Percentiles rank a stretch among this genome's conserved stretches.
Conservation (phyloP, 139 green algal genomes). For the Mychonastes homosphaera region DNA sequence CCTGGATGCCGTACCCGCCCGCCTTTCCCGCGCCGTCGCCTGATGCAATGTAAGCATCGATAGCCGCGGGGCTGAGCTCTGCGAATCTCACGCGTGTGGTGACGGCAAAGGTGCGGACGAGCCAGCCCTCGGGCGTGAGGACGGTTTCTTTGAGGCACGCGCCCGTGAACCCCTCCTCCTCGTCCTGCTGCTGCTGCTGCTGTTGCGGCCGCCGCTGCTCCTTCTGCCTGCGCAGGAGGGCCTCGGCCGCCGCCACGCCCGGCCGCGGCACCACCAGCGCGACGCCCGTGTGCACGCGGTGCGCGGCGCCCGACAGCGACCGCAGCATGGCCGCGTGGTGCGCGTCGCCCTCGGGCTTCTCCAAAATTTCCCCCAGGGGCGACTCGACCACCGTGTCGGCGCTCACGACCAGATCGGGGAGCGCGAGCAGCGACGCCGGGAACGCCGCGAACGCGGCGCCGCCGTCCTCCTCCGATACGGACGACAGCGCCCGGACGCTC, state of each 20-base stretch:
- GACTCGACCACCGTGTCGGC: slow-evolving; percentile 79
- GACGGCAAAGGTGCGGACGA: slow-evolving; percentile 42
- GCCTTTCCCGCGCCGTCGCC: slow-evolving; percentile 54
- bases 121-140: too few species aligned
- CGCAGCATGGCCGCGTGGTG: slow-evolving; percentile 61
- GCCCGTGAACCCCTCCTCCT: too few species aligned
- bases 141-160: too few species aligned
- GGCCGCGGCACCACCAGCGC: slow-evolving; percentile 50
- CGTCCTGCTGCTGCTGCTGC: not conserved
- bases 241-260: too few species aligned
- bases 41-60: slow-evolving; percentile 64
- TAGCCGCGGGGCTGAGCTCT: slow-evolving; percentile 37
- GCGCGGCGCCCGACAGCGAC: slow-evolving; percentile 45
- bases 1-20: slow-evolving; percentile 68
- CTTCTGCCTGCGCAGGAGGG: too few species aligned
- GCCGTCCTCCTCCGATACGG: too few species aligned
- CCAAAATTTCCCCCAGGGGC: slow-evolving; percentile 55
- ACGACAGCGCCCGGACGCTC: too few species aligned
- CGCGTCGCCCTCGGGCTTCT: slow-evolving; percentile 64
- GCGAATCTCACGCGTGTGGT: slow-evolving; percentile 74
- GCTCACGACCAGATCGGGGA: slow-evolving; percentile 49
- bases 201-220: not conserved
- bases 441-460: too few species aligned
- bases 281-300: slow-evolving; percentile 81
- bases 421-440: too few species aligned